phyloP scores from a whole-genome alignment of 192 early-diverging fungal genomes.

The Hyaloraphidium curvatum region DNA sequence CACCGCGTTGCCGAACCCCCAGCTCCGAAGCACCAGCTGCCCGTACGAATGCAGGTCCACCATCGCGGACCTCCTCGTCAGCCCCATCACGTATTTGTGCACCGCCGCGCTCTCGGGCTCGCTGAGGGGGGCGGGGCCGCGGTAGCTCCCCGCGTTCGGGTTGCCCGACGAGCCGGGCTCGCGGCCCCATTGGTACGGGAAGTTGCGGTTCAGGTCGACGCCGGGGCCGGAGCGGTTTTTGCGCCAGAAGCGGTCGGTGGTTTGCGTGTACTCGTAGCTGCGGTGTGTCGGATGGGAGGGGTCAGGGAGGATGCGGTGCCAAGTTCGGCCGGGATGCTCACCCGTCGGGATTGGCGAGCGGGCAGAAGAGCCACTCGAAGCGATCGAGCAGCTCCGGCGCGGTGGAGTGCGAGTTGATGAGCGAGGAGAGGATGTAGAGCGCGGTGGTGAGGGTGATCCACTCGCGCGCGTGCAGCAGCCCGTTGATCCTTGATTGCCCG shows the following conservation, averaged over 20 bases:
- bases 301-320: no score
- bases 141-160: conserved; percentile 19
- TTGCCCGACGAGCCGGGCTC: conserved; percentile 13
- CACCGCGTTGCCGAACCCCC: no score
- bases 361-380: conserved; percentile 33
- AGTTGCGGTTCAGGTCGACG: conserved; percentile 3
- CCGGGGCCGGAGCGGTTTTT: conserved; percentile 26
- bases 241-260: conserved; percentile 29
- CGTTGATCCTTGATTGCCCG: conserved; percentile 18
- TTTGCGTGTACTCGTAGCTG: conserved; percentile 33
- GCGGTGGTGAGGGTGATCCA: conserved; percentile 30
- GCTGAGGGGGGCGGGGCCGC: conserved; percentile 15
- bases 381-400: conserved; percentile 9
- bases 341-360: conserved; percentile 38
- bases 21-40: no score
- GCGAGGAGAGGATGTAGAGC: conserved; percentile 25
- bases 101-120: conserved; percentile 26
- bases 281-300: no score
- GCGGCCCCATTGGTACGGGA: conserved; percentile 22
- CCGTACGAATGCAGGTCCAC: conserved; percentile 39
- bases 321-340: no score
- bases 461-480: conserved; percentile 31
- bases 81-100: conserved; percentile 18
- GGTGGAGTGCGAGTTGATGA: conserved; percentile 19
- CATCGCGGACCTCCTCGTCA: conserved; percentile 12